Conservation (phyloP, 345 rosid genomes). For the Eucalyptus erythrocorys region DNA sequence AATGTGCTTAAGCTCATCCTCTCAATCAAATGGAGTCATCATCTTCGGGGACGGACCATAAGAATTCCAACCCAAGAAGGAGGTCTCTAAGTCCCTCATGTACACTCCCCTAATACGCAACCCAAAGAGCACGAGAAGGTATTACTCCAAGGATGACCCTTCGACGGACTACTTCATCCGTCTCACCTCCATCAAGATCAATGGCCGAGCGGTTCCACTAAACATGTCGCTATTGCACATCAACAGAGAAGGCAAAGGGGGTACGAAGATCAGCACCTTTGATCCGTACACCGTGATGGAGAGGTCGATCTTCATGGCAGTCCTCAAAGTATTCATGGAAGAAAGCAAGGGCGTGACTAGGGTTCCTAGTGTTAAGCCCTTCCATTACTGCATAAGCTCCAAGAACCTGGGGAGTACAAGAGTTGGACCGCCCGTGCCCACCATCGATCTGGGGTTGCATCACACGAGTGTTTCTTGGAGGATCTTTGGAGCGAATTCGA, state of each 20-base stretch:
- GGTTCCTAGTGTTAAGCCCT: conserved; percentile 31
- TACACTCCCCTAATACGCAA: conserved; percentile 30
- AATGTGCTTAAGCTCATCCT: conserved; percentile 17
- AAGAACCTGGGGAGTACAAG: conserved; percentile 27
- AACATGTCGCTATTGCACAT: conserved; percentile 17
- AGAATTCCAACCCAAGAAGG: conserved; percentile 8
- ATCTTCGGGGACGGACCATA: conserved; percentile 24
- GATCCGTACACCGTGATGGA: conserved; percentile 52
- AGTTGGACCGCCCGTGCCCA: conserved; percentile 22
- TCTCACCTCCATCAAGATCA: conserved; percentile 21
- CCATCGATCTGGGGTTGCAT: conserved; percentile 23
- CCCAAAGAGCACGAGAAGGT: conserved; percentile 10
- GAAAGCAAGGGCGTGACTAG: conserved; percentile 27
- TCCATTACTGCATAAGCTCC: conserved; percentile 44
- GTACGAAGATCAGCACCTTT: conserved; percentile 68
- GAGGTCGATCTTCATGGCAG: conserved; percentile 36
- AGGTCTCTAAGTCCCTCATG: conserved; percentile 15
- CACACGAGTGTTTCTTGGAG: conserved; percentile 18
- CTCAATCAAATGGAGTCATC: conserved; percentile 10
- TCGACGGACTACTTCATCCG: conserved; percentile 31
- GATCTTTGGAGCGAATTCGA: conserved; percentile 23
- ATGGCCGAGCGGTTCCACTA: conserved; percentile 13
- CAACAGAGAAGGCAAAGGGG: conserved; percentile 25
- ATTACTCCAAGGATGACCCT: background rate
- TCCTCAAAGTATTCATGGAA: conserved; percentile 20